Evolutionary conservation across 2,329 filamentous ascomycete genomes (phyloP).

Genomic region (Talaromyces marneffei): DNA sequence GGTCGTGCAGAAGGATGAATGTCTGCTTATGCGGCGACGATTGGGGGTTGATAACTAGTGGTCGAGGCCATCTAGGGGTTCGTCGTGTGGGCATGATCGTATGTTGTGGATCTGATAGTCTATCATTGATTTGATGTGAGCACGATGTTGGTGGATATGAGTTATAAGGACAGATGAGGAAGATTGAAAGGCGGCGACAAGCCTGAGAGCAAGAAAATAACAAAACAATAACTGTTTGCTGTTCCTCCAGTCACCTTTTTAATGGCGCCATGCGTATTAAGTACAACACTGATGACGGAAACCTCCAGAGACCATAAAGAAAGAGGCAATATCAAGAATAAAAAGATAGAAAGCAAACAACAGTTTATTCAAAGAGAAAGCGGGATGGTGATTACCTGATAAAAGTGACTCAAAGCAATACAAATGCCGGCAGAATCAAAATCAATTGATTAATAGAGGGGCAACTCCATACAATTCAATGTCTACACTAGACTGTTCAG

Average conservation of each 20-base stretch:
- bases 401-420: background rate
- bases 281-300: background rate
- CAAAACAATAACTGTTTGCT: background rate
- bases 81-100: background rate
- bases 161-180: background rate
- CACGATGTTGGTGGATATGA: background rate
- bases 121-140: background rate
- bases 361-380: background rate
- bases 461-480: background rate
- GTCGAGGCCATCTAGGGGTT: background rate
- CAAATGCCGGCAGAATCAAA: conserved; percentile 1
- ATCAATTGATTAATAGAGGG: background rate
- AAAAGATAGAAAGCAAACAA: background rate
- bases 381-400: background rate
- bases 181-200: background rate
- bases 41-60: conserved; percentile 12
- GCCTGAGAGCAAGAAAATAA: background rate
- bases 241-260: background rate
- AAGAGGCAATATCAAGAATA: background rate
- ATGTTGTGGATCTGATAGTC: too few relatives aligned
- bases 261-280: background rate
- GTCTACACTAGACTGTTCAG: background rate
- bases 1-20: conserved; percentile 47
- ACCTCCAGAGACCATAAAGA: background rate
- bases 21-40: conserved; percentile 36